Evolutionary conservation across 2,329 filamentous ascomycete species (phyloP), one percentile per base, ranked within the genome.

Genomic region (Microcyclosporella mali): DNA sequence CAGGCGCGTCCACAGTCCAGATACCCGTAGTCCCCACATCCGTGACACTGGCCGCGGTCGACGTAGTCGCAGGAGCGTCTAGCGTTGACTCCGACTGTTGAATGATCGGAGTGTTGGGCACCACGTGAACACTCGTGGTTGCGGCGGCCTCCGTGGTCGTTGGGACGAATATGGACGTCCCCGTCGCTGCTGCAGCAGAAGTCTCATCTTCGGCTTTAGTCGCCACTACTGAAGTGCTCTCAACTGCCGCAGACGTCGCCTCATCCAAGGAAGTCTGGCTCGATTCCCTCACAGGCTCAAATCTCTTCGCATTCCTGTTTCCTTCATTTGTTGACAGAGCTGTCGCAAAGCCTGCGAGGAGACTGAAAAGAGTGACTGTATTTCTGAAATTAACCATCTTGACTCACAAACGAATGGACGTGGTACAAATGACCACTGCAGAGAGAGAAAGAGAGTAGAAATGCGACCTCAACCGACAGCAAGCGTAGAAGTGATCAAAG

Each of bases 351-450:
- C 21, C 40, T 9, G 29, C 46, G 37, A 19, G 42, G 40, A 45
- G 39, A 40, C 29, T 19, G 35, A 19, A 45, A 43, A 45, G 39
- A 40, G 33, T 19, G 35, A 45, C 42, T 27, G 39, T 25, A 32
- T 42, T 39, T 14, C 43, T 39, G 25, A 31, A 34, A 21, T 32
- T 40, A 27, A 42, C 30, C 46, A 49, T 49, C 19, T 27, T 47
- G 46, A 18, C 37, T n/a, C 8, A 18, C 37, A 37, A 51, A 49
- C 40, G 46, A 52, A 41, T 45, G 50, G 44, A 52, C 50, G 49
- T 50, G 39, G 44, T 40, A 41, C 34, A 40, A 40, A 32, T 27
- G 35, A 25, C 47, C 44, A 47, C 47, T 27, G 36, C 6, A 25
- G 9, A 25, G 21, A 25, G 21, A 6, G 21, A 25, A 25, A 25